Base-by-base conservation (phyloP, 2,329 filamentous ascomycete species). In the Zalaria sp. region DNA sequence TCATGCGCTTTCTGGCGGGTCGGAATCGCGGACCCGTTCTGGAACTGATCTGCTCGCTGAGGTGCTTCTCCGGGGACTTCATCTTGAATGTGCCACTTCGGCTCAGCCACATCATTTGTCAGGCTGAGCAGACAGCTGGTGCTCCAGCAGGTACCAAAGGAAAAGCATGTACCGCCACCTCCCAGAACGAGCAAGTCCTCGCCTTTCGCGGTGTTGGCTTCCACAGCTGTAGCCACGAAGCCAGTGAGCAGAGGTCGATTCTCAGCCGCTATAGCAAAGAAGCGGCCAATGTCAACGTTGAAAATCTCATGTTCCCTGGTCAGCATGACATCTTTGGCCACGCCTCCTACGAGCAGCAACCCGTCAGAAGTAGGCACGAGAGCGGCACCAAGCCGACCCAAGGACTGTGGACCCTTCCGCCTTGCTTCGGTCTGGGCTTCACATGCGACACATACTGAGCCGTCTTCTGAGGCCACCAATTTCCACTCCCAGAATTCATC, bases 101-200 rank as follows among this genome's bases (percentile, higher is more conserved):
- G 5, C 25, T 7, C 8, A 7, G 18, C 27, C 5, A 11, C 28
- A 10, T 10, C 8, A 4, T 10, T 34, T 4, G 3, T 26, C 7
- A 38, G 7, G 7, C 51, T 54, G 5, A 58, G 45, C 5, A 57
- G 46, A 8, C 70, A 65, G 1, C 75, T 75, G 28, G 69, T 68
- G 39, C 87, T 88, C 83, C 84, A 93, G 53, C 76, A 87, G 5
- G 83, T 83, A 1, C 87, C 87, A 71, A 93, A 93, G 0, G 84
- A 87, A 64, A 93, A 93, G 57, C 86, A 93, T 0, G 86, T 84
- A 10, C 83, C 85, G 32, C 86, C 88, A 10, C 88, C 88, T 1
- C 86, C 86, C 38, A 82, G 59, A 5, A 93, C 63, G 6, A 84
- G 53, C 3, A 87, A 52, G 11, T 71, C 61, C 27, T 67, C 62